phyloP scores from a whole-genome alignment of 2,329 filamentous ascomycete species.

The Metarhizium robertsii region DNA sequence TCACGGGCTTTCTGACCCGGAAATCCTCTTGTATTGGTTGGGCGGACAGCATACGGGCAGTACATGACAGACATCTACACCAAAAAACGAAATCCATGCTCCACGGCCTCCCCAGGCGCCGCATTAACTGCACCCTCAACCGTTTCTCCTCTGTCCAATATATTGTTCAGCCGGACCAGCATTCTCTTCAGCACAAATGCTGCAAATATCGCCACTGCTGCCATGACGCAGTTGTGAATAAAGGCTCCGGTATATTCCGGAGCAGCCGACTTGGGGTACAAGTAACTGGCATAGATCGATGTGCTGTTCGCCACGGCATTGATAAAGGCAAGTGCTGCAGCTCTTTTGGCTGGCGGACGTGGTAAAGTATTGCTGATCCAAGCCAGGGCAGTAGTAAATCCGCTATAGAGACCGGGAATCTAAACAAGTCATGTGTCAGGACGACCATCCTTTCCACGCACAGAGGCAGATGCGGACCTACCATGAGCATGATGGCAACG shows the following conservation, averaged over 20 bases:
- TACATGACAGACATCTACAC: conserved; percentile 26
- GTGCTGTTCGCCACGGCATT: conserved; percentile 50
- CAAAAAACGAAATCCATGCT: conserved; percentile 58
- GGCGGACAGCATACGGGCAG: no score
- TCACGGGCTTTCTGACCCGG: no score
- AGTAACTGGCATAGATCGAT: conserved; percentile 61
- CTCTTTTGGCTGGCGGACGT: conserved; percentile 64
- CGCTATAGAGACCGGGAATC: conserved; percentile 51
- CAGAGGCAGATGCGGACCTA: conserved; percentile 4
- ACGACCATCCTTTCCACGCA: background rate
- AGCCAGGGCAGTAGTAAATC: conserved; percentile 57
- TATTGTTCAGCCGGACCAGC: conserved; percentile 57
- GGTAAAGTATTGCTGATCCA: conserved; percentile 74
- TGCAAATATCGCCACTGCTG: conserved; percentile 52
- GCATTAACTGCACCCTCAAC: conserved; percentile 46
- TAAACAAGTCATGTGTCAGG: conserved; percentile 6
- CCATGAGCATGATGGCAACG: conserved; percentile 64
- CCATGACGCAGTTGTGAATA: conserved; percentile 57
- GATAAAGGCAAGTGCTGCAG: conserved; percentile 62
- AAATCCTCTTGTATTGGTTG: no score
- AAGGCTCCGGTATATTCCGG: conserved; percentile 48
- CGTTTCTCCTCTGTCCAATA: conserved; percentile 53
- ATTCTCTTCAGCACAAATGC: conserved; percentile 55
- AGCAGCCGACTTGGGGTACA: conserved; percentile 46
- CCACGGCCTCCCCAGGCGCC: conserved; percentile 42